phyloP scores from a whole-genome alignment of 805 yeast species.

The Pichia thaimueangensis region DNA sequence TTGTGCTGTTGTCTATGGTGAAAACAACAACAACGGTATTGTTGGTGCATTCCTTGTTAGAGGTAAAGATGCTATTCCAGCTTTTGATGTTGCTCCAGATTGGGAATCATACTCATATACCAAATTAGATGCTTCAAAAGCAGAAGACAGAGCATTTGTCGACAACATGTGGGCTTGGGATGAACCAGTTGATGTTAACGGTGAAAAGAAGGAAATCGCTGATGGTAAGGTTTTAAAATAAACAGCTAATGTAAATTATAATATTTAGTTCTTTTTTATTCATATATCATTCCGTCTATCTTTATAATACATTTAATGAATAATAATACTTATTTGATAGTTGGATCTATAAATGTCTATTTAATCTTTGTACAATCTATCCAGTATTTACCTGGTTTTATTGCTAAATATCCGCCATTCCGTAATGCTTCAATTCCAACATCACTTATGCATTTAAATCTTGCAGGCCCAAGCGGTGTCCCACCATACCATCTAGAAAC shows the following conservation, averaged over 20 bases:
- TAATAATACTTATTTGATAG: background rate
- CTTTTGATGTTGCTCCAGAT: conserved; percentile 98
- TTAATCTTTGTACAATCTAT: conserved; percentile 12
- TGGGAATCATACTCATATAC: conserved; percentile 90
- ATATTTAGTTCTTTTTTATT: background rate
- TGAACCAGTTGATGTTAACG: conserved; percentile 76
- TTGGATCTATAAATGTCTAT: background rate
- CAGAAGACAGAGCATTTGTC: conserved; percentile 72
- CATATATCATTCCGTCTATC: too few species aligned
- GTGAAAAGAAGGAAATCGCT: conserved; percentile 79
- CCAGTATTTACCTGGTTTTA: conserved; percentile 9
- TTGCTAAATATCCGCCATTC: conserved; percentile 28
- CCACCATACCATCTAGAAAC: conserved; percentile 86
- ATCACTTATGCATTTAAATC: conserved; percentile 62
- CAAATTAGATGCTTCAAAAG: conserved; percentile 73
- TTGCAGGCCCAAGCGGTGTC: conserved; percentile 58
- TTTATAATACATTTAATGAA: background rate
- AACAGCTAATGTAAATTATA: conserved; percentile 18
- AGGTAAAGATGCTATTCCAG: conserved; percentile 88
- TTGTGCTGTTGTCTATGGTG: conserved; percentile 91
- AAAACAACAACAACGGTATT: conserved; percentile 97
- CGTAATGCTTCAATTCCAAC: conserved; percentile 48
- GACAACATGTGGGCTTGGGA: conserved; percentile 98
- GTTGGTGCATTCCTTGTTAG: conserved; percentile 91
- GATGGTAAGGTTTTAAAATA: conserved; percentile 98